A percentile compares a stretch with the other conserved stretches of the same genome.
Evolutionary conservation across 805 yeast genomes (phyloP).

Genomic region (Barnettozyma wickerhamii): DNA sequence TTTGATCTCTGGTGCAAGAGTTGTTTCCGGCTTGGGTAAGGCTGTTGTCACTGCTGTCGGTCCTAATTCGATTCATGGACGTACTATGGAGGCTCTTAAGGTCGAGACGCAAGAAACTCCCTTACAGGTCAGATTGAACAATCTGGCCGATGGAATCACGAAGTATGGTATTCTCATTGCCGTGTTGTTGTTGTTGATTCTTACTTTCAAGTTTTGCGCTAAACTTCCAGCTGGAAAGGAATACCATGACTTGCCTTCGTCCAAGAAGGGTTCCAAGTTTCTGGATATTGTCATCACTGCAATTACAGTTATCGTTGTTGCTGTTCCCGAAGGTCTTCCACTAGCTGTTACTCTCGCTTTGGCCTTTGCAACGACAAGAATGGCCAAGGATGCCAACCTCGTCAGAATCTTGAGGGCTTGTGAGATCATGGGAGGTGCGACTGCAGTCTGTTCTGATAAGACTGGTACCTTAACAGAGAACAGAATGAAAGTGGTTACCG

Average conservation of each 20-base stretch:
- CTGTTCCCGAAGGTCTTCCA: conserved; percentile 99
- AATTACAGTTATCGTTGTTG: conserved; percentile 91
- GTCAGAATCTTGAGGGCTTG: conserved; percentile 93
- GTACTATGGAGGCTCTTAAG: conserved; percentile 77
- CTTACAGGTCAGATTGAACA: conserved; percentile 73
- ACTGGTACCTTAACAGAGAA: conserved; percentile 97
- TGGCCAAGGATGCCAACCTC: conserved; percentile 93
- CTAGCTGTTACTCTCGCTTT: conserved; percentile 94
- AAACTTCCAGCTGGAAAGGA: conserved; percentile 50
- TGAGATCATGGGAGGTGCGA: conserved; percentile 99
- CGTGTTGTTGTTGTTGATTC: conserved; percentile 67
- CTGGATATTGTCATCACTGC: conserved; percentile 86
- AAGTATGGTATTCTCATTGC: conserved; percentile 90
- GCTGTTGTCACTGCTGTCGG: conserved; percentile 93
- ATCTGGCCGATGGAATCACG: conserved; percentile 91
- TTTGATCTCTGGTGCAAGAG: conserved; percentile 86
- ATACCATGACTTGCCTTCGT: conserved; percentile 42
- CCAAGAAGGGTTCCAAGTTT: conserved; percentile 81
- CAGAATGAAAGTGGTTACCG: conserved; percentile 84
- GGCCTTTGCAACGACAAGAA: conserved; percentile 97
- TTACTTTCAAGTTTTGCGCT: conserved; percentile 71
- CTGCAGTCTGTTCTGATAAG: conserved; percentile 94
- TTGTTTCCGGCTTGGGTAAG: conserved; percentile 80
- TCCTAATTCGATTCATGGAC: conserved; percentile 81
- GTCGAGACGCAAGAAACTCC: conserved; percentile 85